Percentiles rank a stretch among this genome's conserved stretches.
These are phyloP conservation scores for Pythium diclinum DNA, from an alignment of 352 stramenopile genomes.

Conservation along the genomic window DNA sequence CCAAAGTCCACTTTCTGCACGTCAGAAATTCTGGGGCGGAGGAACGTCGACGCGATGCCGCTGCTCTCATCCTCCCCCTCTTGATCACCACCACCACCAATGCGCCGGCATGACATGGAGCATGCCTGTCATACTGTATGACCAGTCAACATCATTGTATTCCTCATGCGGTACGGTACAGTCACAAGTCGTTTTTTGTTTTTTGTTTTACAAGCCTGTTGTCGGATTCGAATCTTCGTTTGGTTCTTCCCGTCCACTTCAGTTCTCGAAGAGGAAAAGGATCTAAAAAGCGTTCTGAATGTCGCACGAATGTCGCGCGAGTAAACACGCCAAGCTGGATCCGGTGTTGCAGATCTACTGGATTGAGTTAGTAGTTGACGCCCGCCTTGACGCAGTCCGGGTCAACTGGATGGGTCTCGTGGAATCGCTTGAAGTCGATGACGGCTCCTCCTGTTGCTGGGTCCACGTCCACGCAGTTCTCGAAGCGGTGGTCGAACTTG, in stretches of 20 bases:
- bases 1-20: neutral
- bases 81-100: neutral
- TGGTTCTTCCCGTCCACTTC: too few relatives aligned
- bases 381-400: constrained; percentile 56
- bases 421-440: constrained; percentile 89
- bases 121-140: neutral
- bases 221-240: neutral
- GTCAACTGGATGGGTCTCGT: constrained; percentile 62
- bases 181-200: neutral
- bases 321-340: too few relatives aligned
- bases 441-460: constrained; percentile 71
- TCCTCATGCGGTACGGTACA: neutral
- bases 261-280: too few relatives aligned
- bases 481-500: constrained; percentile 91
- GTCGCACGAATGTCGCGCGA: neutral
- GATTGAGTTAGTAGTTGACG: constrained; percentile 17
- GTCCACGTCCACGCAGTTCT: constrained; percentile 87
- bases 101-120: neutral
- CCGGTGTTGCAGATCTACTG: neutral
- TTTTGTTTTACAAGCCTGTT: too few relatives aligned
- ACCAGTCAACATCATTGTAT: too few relatives aligned
- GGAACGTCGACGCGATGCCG: neutral
- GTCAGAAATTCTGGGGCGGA: neutral
- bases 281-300: neutral
- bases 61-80: neutral